phyloP scores from a whole-genome alignment of 805 yeast genomes.

The Barnettozyma wickerhamii region DNA sequence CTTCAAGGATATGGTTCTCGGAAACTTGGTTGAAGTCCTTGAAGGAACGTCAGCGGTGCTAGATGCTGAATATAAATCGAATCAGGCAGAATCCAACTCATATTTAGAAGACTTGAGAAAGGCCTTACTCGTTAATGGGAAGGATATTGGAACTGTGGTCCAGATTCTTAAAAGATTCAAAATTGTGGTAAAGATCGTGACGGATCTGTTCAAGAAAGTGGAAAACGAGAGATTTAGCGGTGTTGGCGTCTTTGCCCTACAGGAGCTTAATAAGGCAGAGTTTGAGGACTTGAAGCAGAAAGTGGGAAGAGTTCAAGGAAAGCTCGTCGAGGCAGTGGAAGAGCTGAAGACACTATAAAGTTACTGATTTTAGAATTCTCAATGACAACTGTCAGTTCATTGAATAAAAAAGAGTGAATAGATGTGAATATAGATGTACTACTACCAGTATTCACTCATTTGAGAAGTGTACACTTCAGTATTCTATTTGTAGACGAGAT shows the following conservation, averaged over 20 bases:
- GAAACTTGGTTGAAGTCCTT: conserved; percentile 6
- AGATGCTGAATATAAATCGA: too few relatives aligned
- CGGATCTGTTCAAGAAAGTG: conserved; percentile 1
- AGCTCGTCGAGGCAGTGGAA: too few relatives aligned
- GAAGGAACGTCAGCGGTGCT: conserved; percentile 4
- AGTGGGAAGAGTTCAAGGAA: background rate
- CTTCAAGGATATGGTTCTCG: conserved; percentile 9
- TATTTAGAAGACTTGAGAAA: background rate
- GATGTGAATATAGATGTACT: too few relatives aligned
- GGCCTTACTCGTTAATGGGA: background rate
- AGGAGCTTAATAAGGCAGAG: background rate
- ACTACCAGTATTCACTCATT: too few relatives aligned
- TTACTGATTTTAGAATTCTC: too few relatives aligned
- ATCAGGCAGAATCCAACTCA: too few relatives aligned
- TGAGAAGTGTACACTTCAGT: too few relatives aligned
- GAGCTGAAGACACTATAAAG: too few relatives aligned
- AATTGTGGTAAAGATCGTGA: conserved; percentile 1
- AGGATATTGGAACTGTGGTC: background rate
- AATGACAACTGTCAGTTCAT: too few relatives aligned
- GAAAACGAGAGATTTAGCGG: background rate
- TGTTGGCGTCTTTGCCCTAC: background rate
- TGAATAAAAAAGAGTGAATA: too few relatives aligned
- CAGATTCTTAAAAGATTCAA: conserved; percentile 2
- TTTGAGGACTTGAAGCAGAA: conserved; percentile 1
- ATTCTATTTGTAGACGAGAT: too few relatives aligned